Base-by-base conservation (phyloP, 2,329 filamentous ascomycete genomes). In the Aspergillus amoenus region DNA sequence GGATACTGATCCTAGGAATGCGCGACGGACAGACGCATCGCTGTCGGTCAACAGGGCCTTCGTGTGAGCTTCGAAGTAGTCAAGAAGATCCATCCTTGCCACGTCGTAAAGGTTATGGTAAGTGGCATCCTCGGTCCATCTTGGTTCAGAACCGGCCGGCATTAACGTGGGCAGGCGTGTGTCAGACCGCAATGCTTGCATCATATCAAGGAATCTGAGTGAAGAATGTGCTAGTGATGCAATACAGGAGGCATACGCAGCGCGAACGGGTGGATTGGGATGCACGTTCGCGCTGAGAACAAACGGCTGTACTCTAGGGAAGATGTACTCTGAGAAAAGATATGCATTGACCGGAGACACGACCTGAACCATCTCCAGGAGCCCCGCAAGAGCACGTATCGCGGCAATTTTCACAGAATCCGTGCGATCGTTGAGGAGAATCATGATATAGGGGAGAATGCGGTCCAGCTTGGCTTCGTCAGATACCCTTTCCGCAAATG, bases 381-480 rank as follows among this genome's bases (percentile, higher is more conserved):
- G 84, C 69, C 97, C 93, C 0, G 93, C 93, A 64, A 97, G 84
- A 4, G 91, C 90, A 55, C 93, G 84, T 44, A 97, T 83, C 3
- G 93, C 92, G 22, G 93, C 87, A 48, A 96, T 86, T 46, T 91
- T 88, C 13, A 99, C 93, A 65, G 90, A 82, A 62, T 96, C 91
- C 2, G 89, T 86, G 64, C 87, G 86, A 69, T 99, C 94, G 58
- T 86, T 88, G 12, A 99, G 79, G 27, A 97, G 76, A 5, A 87
- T 84, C 76, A 96, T 89, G 37, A 97, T 79, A 70, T 97, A 97
- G 1, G 94, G 94, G 49, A 99, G 78, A 22, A 97, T 89, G 49
- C 94, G 86, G 73, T 99, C 95, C 48, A 99, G 80, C 73, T 97
- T 97, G 3, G 93, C 93, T 75, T 99, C 94, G 70, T 99, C 95